Evolutionary conservation across 768 basidiomycete species (phyloP).

Genomic region (Macrocybe gigantea): DNA sequence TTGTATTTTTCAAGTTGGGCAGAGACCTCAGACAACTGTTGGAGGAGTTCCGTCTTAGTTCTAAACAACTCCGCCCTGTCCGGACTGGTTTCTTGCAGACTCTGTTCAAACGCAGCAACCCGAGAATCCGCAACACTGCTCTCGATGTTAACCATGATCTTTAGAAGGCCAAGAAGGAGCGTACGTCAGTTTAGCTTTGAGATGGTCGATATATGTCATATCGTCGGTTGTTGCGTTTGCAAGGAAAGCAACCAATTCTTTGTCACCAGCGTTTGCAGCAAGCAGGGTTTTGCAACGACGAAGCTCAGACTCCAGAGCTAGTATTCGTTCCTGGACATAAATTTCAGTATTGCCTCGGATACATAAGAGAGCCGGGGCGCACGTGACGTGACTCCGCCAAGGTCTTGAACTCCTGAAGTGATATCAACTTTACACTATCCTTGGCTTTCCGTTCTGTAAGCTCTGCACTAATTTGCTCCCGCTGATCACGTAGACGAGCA

Average conservation of each 20-base stretch:
- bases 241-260: slow-evolving; percentile 71
- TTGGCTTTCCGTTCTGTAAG: slow-evolving; percentile 62
- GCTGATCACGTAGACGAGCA: slow-evolving; percentile 61
- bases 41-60: slow-evolving; percentile 43
- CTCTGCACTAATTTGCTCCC: slow-evolving; percentile 64
- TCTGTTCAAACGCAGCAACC: slow-evolving; percentile 44
- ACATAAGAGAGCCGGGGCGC: slow-evolving; percentile 12
- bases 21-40: slow-evolving; percentile 38
- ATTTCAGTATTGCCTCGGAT: slow-evolving; percentile 8
- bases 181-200: slow-evolving; percentile 54
- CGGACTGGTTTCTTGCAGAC: slow-evolving; percentile 36
- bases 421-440: slow-evolving; percentile 51
- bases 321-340: slow-evolving; percentile 59
- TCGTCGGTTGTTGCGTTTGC: slow-evolving; percentile 50
- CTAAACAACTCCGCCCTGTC: slow-evolving; percentile 46
- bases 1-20: slow-evolving; percentile 57
- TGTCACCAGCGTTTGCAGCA: slow-evolving; percentile 67
- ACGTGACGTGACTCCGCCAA: slow-evolving; percentile 61
- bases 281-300: slow-evolving; percentile 66
- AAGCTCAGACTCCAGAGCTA: slow-evolving; percentile 65
- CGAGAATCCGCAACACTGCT: slow-evolving; percentile 50
- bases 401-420: slow-evolving; percentile 57
- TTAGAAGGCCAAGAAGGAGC: slow-evolving; percentile 14
- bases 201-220: slow-evolving; percentile 39
- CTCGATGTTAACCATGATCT: slow-evolving; percentile 9